These are phyloP conservation scores for Pyrenophora tritici-repentis DNA, from an alignment of 2,329 filamentous ascomycete genomes.

Conservation along the genomic window DNA sequence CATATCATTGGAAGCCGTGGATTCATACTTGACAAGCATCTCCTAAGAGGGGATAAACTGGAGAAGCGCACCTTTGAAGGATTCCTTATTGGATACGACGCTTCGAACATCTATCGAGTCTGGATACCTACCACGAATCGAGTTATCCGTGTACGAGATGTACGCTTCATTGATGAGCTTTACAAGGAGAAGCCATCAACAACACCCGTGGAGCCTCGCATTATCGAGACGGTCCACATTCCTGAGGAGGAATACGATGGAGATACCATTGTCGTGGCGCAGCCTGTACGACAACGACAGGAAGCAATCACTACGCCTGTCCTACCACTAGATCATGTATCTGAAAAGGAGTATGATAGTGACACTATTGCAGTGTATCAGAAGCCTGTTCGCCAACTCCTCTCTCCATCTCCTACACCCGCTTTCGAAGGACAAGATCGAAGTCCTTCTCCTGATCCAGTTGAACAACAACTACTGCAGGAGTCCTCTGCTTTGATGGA, in stretches of 20 bases:
- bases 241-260: background rate
- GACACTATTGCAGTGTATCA: background rate
- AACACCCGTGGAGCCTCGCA: background rate
- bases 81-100: slow-evolving; percentile 20
- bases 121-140: slow-evolving; percentile 8
- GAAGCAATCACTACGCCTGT: background rate
- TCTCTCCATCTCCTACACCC: background rate
- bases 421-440: background rate
- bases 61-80: slow-evolving; percentile 11
- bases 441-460: background rate
- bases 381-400: background rate
- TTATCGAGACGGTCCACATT: background rate
- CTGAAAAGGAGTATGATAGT: background rate
- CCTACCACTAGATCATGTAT: background rate
- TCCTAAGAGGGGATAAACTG: slow-evolving; percentile 5
- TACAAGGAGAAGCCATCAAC: slow-evolving; percentile 2
- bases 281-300: background rate
- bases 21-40: slow-evolving; percentile 2
- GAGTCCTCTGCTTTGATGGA: background rate
- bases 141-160: slow-evolving; percentile 10
- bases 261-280: background rate
- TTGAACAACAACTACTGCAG: background rate
- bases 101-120: background rate
- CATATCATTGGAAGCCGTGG: background rate
- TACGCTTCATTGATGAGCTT: slow-evolving; percentile 5